Evolutionary conservation across 179 eudicot genomes (phyloP), one percentile per base, ranked within the genome.

Genomic region (Dionaea muscipula): DNA sequence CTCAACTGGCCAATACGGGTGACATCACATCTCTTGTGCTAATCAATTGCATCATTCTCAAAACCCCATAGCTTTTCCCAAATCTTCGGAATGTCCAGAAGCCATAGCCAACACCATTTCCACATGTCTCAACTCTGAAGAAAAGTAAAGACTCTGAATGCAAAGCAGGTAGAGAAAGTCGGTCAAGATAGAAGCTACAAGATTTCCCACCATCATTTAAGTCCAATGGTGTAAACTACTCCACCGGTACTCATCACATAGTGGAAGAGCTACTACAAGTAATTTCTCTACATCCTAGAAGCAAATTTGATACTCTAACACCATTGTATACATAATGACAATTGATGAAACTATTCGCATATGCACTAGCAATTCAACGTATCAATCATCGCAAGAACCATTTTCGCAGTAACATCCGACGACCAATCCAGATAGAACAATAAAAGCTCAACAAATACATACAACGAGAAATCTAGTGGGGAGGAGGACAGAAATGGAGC

Each of bases 391-490:
- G n/a, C n/a, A n/a, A n/a, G n/a, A n/a, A n/a, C n/a, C n/a, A n/a
- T n/a, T n/a, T n/a, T n/a, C n/a, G n/a, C n/a, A n/a, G n/a, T n/a
- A n/a, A n/a, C n/a, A n/a, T n/a, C n/a, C n/a, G n/a, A n/a, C n/a
- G n/a, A n/a, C n/a, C n/a, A n/a, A n/a, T n/a, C n/a, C n/a, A n/a
- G n/a, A n/a, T n/a, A n/a, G n/a, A n/a, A n/a, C n/a, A n/a, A n/a
- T n/a, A n/a, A n/a, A n/a, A n/a, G n/a, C 75, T 84, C 88, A 65
- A 84, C 61, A 81, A 84, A 51, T 88, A 81, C 46, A 87, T 80
- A 47, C 84, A 81, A 6, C 87, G 84, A 33, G 87, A 84, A 25
- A 86, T 64, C 22, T n/a, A n/a, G n/a, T n/a, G n/a, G n/a, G n/a
- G n/a, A n/a, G n/a, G n/a, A n/a, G n/a, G n/a, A n/a, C n/a, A n/a